Base-by-base conservation (phyloP, 257 asterid genomes). In the Solanum medicagineum region DNA sequence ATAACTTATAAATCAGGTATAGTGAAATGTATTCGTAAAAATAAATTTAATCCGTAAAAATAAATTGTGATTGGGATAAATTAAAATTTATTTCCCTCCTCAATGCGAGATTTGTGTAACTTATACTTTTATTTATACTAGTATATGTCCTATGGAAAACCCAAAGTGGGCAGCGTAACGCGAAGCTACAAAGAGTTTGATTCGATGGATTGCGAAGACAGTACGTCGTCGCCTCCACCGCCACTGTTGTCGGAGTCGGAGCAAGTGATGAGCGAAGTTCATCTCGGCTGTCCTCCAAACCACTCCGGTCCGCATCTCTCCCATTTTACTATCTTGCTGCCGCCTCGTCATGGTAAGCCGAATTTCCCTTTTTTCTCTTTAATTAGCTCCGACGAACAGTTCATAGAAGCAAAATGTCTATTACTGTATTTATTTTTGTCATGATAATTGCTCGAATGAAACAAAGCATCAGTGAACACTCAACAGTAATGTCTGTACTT, bases 221-320 rank as follows among this genome's bases (percentile, higher is more conserved):
- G 73, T 10, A 70, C 7, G 1, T 17, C 69, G 80, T 86, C 85
- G 79, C 84, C 7, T 1, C 24, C 69, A 80, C 87, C 83, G 73
- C 84, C 85, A 85, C 40, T 88, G 89, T 84, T 65, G 59, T 70
- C 82, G 84, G 96, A 93, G 59, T 70, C 82, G 84, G 96, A 93
- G 71, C 97, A 91, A 86, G 98, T 96, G 86, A 96, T 96, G 98
- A 96, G 99, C 73, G 99, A 96, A 85, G 89, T 96, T 86, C 99
- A 95, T 88, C 91, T 96, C 29, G 99, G 99, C 9, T 96, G 99
- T 82, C 96, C 97, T 10, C 94, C 99, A 63, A n/a, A 89, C 81
- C 88, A 87, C 85, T 82, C 91, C 20, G 97, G 96, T 69, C 89
- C 92, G 36, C 93, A 90, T 88, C 47, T 91, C 81, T 96, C 99